These are phyloP conservation scores for Aciculosporium take DNA, from an alignment of 2,329 filamentous ascomycete genomes.

Conservation along the genomic window DNA sequence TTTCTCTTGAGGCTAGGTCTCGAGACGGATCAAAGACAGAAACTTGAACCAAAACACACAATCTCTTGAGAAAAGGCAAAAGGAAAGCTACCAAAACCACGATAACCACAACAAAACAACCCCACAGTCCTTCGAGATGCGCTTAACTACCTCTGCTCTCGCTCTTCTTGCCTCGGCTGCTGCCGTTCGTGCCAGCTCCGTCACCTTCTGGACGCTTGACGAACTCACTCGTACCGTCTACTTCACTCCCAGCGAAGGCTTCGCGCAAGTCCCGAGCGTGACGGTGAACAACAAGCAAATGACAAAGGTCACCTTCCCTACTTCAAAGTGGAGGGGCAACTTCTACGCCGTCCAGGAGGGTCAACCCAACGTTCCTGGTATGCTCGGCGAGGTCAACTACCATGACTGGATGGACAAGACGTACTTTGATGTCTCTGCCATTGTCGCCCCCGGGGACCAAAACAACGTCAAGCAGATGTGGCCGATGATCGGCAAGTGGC, in stretches of 20 bases:
- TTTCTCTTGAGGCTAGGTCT: conserved; percentile 7
- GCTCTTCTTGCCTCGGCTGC: conserved; percentile 28
- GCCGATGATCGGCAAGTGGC: conserved; percentile 23
- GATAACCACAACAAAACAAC: conserved; percentile 8
- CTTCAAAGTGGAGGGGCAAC: conserved; percentile 31
- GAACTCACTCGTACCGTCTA: conserved; percentile 31
- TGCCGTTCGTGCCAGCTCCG: conserved; percentile 29
- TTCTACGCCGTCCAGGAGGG: conserved; percentile 36
- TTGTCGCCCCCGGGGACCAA: conserved; percentile 35
- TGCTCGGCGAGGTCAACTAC: conserved; percentile 38
- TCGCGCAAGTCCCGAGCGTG: conserved; percentile 22
- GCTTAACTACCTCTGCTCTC: conserved; percentile 33
- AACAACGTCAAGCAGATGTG: conserved; percentile 41
- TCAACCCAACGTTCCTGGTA: conserved; percentile 27
- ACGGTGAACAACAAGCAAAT: conserved; percentile 24
- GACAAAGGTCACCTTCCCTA: conserved; percentile 27
- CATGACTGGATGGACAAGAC: conserved; percentile 32
- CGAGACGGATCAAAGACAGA: conserved; percentile 8
- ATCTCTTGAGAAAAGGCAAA: not conserved
- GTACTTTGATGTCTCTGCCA: conserved; percentile 46
- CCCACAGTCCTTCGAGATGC: conserved; percentile 30
- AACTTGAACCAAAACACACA: not conserved
- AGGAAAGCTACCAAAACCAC: conserved; percentile 1
- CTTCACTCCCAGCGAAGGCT: conserved; percentile 32
- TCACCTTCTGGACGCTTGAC: conserved; percentile 48